Evolutionary conservation across 2,329 filamentous ascomycete species (phyloP).

Genomic region (Bipolaris cookei): DNA sequence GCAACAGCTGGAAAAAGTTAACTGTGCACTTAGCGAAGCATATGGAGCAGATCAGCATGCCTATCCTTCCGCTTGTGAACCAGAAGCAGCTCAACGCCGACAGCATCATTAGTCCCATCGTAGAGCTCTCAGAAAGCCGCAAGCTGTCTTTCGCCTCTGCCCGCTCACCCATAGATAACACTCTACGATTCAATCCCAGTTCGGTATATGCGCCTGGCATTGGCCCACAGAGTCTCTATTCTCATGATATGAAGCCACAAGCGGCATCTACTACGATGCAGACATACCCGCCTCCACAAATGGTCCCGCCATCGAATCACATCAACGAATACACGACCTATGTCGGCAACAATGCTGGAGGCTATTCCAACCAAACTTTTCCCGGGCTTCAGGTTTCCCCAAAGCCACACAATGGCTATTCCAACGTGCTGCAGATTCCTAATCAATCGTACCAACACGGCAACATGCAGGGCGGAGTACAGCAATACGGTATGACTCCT

Average conservation of each 20-base stretch:
- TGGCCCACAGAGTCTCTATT: slow-evolving; percentile 37
- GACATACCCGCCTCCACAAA: slow-evolving; percentile 49
- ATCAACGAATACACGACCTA: slow-evolving; percentile 32
- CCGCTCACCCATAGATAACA: slow-evolving; percentile 41
- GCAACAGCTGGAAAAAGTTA: slow-evolving; percentile 88
- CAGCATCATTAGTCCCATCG: slow-evolving; percentile 48
- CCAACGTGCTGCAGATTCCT: slow-evolving; percentile 39
- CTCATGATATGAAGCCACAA: slow-evolving; percentile 30
- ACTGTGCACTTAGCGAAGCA: slow-evolving; percentile 93
- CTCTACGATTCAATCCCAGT: slow-evolving; percentile 39
- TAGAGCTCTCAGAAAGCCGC: slow-evolving; percentile 44
- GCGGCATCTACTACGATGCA: slow-evolving; percentile 42
- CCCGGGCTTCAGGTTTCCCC: slow-evolving; percentile 41
- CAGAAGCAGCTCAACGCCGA: slow-evolving; percentile 48
- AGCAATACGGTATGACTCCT: slow-evolving; percentile 38
- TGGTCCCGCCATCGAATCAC: slow-evolving; percentile 31
- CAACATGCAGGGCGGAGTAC: slow-evolving; percentile 31
- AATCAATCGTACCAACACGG: slow-evolving; percentile 37
- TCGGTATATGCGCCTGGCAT: slow-evolving; percentile 43
- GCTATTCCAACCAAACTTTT: slow-evolving; percentile 42
- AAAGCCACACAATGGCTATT: slow-evolving; percentile 39
- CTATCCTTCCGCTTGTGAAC: slow-evolving; percentile 64
- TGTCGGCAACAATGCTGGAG: slow-evolving; percentile 22
- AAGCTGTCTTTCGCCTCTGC: slow-evolving; percentile 40
- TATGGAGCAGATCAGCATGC: slow-evolving; percentile 90